Base-by-base conservation (phyloP, 768 basidiomycete genomes). In the Amanita polypyramis region DNA sequence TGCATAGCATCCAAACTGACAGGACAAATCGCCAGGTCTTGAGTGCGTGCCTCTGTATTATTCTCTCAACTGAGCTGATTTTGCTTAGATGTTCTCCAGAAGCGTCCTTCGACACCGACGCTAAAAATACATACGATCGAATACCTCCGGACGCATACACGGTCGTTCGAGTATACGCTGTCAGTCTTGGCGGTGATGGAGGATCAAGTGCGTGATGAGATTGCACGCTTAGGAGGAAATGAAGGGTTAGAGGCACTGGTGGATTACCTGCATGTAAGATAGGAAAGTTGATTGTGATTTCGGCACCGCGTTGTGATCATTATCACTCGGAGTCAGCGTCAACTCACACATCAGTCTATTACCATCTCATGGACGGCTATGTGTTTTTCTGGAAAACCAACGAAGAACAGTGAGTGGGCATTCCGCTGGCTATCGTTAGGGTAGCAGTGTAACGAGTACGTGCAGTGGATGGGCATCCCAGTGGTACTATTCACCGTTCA, bases 151-250 rank as follows among this genome's bases (percentile, higher is more conserved):
- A 67, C 80, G 19, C 73, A 75, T 27, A 97, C 93, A 0, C 73
- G 77, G 39, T 93, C 92, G 0, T 96, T 98, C 56, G 83, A 80
- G 1, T 98, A 98, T 60, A 95, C 92, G 0, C 65, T 80, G 5
- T 62, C 65, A 0, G 90, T 95, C 1, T 64, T 97, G 34, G 55
- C 60, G 4, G 75, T 67, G 2, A 68, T 98, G 12, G 84, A 88
- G 54, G 58, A 55, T 9, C 87, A 91, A 61, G 80, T 82, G 0
- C 60, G 74, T 3, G 68, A 63, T 0, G 92, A 96, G 63, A 78
- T 96, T 12, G 59, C 55, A 17, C 65, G 80, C 46, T 62, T 96
- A 9, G 92, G 92, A 1, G 93, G 92, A 11, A 96, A 95, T 55
- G 55, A 55, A 20, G 68, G 67, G 45, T 56, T 95, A 27, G 76